A percentile compares a stretch with the other conserved stretches of the same genome.
Evolutionary conservation across 768 basidiomycete species (phyloP).

Genomic region (Calvatia gigantea): DNA sequence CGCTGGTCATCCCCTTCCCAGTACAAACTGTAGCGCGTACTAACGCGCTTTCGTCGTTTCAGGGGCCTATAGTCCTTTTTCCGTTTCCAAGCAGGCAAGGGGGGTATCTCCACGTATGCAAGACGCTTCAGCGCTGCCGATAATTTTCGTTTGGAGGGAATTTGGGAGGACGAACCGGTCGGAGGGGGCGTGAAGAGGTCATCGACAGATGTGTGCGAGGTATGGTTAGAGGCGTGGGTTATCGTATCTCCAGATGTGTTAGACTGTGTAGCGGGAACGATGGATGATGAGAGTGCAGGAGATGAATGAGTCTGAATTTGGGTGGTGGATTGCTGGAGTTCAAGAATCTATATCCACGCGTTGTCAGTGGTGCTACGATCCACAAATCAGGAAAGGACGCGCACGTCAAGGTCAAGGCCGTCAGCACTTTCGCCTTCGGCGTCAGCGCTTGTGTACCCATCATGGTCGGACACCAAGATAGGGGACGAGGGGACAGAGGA

Average conservation of each 20-base stretch:
- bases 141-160: background rate
- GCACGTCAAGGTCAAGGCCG: background rate
- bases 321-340: background rate
- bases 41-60: background rate
- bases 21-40: background rate
- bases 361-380: background rate
- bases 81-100: background rate
- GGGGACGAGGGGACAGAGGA: background rate
- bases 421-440: constrained; percentile 3
- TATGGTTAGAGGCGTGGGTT: background rate
- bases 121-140: background rate
- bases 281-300: background rate
- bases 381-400: background rate
- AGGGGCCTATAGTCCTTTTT: background rate
- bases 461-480: background rate
- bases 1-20: background rate
- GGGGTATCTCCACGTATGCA: background rate
- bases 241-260: too few relatives aligned
- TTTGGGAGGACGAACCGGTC: background rate
- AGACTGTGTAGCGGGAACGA: background rate
- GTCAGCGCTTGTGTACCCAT: constrained; percentile 3
- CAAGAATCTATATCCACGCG: background rate
- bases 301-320: background rate
- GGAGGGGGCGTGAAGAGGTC: background rate
- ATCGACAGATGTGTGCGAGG: background rate